A percentile compares a stretch with the other conserved stretches of the same genome.
Conservation (phyloP, 345 rosid genomes). For the Salix viminalis region DNA sequence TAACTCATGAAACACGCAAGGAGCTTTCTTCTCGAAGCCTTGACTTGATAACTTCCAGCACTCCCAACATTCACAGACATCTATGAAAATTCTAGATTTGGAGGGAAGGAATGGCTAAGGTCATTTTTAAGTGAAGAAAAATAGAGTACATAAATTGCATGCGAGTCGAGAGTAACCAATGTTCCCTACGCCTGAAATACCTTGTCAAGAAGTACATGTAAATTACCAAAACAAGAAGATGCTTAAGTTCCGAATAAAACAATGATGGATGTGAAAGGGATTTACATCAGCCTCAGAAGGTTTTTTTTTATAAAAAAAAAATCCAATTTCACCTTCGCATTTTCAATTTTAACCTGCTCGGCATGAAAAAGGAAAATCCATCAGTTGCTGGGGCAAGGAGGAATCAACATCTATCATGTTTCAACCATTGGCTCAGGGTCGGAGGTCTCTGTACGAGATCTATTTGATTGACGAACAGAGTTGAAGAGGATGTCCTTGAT, state of each 20-base stretch:
- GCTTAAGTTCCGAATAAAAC: neutral
- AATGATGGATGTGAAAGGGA: constrained; percentile 19
- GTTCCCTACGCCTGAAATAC: neutral
- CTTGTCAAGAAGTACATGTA: neutral
- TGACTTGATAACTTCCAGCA: neutral
- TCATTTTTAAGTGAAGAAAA: neutral
- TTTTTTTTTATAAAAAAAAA: constrained; percentile 1
- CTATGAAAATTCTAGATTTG: neutral
- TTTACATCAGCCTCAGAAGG: constrained; percentile 18
- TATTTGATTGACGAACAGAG: constrained; percentile 60
- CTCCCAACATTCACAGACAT: neutral
- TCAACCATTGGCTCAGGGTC: constrained; percentile 95
- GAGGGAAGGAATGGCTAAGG: neutral
- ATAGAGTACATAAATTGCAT: neutral
- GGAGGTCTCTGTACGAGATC: constrained; percentile 46
- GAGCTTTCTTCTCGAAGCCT: neutral
- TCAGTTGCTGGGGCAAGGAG: constrained; percentile 2
- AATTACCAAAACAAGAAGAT: neutral
- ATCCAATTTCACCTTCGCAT: neutral
- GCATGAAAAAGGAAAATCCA: constrained; percentile 5
- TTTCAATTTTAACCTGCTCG: neutral
- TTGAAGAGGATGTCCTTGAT: constrained; percentile 95
- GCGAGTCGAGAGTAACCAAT: neutral
- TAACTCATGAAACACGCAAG: neutral
- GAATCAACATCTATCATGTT: constrained; percentile 36